These are phyloP conservation scores for Cephaloascus fragrans DNA, from an alignment of 805 yeast species.

Conservation along the genomic window DNA sequence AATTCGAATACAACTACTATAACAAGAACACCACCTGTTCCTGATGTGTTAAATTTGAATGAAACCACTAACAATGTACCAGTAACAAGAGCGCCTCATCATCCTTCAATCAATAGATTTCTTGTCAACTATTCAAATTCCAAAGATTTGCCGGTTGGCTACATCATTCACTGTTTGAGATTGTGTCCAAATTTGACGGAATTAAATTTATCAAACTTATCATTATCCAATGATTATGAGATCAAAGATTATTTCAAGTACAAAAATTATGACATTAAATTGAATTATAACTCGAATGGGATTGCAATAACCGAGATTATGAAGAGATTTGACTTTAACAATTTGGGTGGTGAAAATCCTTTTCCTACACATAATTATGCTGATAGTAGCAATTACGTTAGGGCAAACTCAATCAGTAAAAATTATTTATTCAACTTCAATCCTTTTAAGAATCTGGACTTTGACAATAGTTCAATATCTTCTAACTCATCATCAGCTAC, in stretches of 20 bases:
- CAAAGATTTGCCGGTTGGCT: constrained; percentile 76
- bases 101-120: constrained; percentile 56
- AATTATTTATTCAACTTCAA: too few species aligned
- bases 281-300: constrained; percentile 25
- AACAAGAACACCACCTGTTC: neutral
- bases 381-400: too few species aligned
- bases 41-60: constrained; percentile 12
- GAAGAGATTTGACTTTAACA: neutral
- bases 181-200: constrained; percentile 51
- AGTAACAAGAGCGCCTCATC: constrained; percentile 16
- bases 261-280: constrained; percentile 26
- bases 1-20: too few species aligned
- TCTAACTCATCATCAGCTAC: constrained; percentile 3
- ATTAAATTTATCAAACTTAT: constrained; percentile 51
- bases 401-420: too few species aligned
- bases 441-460: neutral
- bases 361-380: too few species aligned
- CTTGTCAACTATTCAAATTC: constrained; percentile 52
- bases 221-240: constrained; percentile 60
- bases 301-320: constrained; percentile 14
- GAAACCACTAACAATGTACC: too few species aligned
- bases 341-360: too few species aligned
- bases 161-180: constrained; percentile 56
- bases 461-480: neutral
- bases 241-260: constrained; percentile 27